Evolutionary conservation across 345 rosid genomes (phyloP).

Genomic region (Citrus australasica): DNA sequence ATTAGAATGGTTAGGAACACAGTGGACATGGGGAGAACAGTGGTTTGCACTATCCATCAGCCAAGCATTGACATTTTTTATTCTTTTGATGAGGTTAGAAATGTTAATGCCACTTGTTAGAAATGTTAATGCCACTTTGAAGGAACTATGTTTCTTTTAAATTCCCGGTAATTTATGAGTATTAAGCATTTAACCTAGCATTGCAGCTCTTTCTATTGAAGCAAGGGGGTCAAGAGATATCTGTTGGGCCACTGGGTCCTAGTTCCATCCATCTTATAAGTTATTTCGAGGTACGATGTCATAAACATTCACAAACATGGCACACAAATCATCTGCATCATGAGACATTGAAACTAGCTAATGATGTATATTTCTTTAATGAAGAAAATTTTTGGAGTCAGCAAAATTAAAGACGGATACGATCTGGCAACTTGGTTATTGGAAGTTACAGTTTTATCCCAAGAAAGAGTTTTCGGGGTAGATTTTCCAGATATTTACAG

Average conservation of each 20-base stretch:
- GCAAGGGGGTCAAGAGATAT: conserved; percentile 75
- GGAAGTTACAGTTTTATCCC: too few species aligned
- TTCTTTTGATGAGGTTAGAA: conserved; percentile 44
- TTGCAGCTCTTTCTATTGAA: conserved; percentile 61
- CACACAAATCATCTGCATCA: too few species aligned
- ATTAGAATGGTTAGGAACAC: conserved; percentile 52
- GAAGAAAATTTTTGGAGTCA: conserved; percentile 20
- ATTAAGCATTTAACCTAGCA: neutral
- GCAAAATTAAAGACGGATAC: too few species aligned
- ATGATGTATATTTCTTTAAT: neutral
- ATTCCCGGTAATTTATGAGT: too few species aligned
- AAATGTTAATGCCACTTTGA: too few species aligned
- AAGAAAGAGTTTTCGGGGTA: too few species aligned
- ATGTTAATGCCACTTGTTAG: neutral
- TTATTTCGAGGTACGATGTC: conserved; percentile 57
- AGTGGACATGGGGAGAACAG: conserved; percentile 46
- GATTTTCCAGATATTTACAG: too few species aligned
- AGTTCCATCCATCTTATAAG: conserved; percentile 54
- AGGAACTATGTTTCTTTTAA: neutral
- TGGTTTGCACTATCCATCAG: conserved; percentile 42
- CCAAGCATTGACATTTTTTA: conserved; percentile 46
- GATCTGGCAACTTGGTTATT: too few species aligned
- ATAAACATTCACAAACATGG: too few species aligned
- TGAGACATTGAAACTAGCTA: neutral
- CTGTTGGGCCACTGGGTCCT: conserved; percentile 68